Evolutionary conservation across 2,329 filamentous ascomycete genomes (phyloP), one percentile per base, ranked within the genome.

Genomic region (Immersiporthe knoxdaviesiana): DNA sequence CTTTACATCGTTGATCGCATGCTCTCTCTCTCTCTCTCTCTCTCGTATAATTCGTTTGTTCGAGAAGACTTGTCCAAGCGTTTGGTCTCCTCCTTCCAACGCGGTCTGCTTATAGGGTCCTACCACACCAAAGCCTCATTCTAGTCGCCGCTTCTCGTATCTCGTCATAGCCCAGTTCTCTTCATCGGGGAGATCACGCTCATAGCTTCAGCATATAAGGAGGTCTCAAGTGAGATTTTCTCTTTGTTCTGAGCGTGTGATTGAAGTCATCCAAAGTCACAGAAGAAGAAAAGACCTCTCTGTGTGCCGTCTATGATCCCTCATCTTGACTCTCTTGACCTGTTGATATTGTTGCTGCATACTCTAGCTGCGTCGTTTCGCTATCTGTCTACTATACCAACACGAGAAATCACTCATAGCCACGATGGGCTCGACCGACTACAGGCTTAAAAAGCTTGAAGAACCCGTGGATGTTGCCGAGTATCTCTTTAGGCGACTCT

Each of bases 401-500:
- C 21, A 18, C 18, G 37, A n/a, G 12, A 50, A 12, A 4, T 27
- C 14, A 30, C 24, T 63, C 7, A 21, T n/a, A 47, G 16, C 39
- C 39, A 50, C 14, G 8, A 70, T 70, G 68, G 68, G 68, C 16
- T 76, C 78, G 75, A 68, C 76, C 30, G 81, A 84, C 68, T 80
- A 84, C 65, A 75, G 82, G 68, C 79, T 81, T 11, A 74, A 80
- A 64, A 79, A 76, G 71, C 80, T 87, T 24, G 78, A 80, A 72
- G 80, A 83, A 76, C 85, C 85, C 52, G 76, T 87, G 18, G 86
- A 90, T 71, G 86, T 91, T 65, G 88, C 88, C 68, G 87, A 91
- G 76, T 92, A 92, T 74, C 84, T 92, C 74, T 91, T 91, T 77
- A 85, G 81, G 60, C 83, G 90, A 67, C 83, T 92, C 18, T 81